Conservation (phyloP, 1,139 yeast species). For the Sugiyamaella pinicola region DNA sequence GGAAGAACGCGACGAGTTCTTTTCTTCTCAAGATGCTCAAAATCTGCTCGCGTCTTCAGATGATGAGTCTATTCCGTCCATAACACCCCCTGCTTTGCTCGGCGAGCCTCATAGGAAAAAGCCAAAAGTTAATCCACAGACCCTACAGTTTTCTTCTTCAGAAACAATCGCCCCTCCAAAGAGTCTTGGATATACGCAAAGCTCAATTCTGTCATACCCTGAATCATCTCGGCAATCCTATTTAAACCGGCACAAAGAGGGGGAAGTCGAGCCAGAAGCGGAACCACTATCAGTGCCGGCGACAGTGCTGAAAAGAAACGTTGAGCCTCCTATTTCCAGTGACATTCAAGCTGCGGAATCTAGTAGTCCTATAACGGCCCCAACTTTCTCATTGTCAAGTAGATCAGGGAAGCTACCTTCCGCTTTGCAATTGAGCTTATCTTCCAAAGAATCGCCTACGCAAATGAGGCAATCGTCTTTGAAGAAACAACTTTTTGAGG, state of each 20-base stretch:
- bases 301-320: no score
- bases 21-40: conserved; percentile 23
- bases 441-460: background rate
- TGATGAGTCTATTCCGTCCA: background rate
- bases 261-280: no score
- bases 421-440: background rate
- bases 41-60: conserved; percentile 9
- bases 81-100: background rate
- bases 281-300: no score
- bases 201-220: no score
- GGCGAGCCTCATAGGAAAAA: conserved; percentile 2
- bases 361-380: no score
- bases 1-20: conserved; percentile 24
- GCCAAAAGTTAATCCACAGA: background rate
- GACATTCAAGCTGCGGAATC: background rate
- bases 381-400: no score
- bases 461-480: background rate
- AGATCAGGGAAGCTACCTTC: background rate
- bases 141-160: no score
- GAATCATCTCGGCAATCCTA: no score
- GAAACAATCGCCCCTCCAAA: background rate
- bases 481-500: conserved; percentile 20
- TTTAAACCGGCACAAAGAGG: no score
- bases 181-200: no score
- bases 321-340: background rate